These are phyloP conservation scores for Scytalidium sp. DNA, from an alignment of 2,329 filamentous ascomycete genomes.

Conservation along the genomic window DNA sequence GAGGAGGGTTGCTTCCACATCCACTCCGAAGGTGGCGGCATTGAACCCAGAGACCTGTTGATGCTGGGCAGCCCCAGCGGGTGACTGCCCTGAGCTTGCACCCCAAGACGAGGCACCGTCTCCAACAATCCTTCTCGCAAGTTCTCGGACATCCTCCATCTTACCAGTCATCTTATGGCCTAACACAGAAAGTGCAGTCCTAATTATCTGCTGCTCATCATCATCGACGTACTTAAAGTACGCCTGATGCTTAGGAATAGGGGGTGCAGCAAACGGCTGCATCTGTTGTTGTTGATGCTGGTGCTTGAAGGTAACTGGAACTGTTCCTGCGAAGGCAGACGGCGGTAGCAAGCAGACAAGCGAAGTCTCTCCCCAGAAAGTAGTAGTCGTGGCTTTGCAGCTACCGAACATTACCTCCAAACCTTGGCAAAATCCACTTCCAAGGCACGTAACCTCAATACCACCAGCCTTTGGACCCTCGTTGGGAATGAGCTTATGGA, in stretches of 20 bases:
- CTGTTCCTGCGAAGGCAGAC: slow-evolving; percentile 52
- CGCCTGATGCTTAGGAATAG: slow-evolving; percentile 45
- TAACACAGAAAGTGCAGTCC: slow-evolving; percentile 63
- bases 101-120: slow-evolving; percentile 47
- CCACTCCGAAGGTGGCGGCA: slow-evolving; percentile 29
- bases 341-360: slow-evolving; percentile 63
- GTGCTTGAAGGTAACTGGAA: slow-evolving; percentile 58
- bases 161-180: slow-evolving; percentile 63
- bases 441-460: slow-evolving; percentile 82
- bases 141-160: slow-evolving; percentile 57
- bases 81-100: slow-evolving; percentile 37
- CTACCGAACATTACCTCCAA: slow-evolving; percentile 86
- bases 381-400: slow-evolving; percentile 57
- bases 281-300: slow-evolving; percentile 42
- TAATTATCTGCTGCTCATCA: slow-evolving; percentile 65
- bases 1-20: slow-evolving; percentile 48
- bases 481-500: slow-evolving; percentile 79
- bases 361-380: slow-evolving; percentile 61
- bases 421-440: slow-evolving; percentile 74
- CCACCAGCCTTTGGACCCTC: slow-evolving; percentile 82
- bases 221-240: slow-evolving; percentile 75
- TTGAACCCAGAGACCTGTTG: slow-evolving; percentile 40
- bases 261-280: slow-evolving; percentile 37
- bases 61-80: slow-evolving; percentile 41
- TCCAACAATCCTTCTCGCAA: slow-evolving; percentile 59